Evolutionary conservation across 23 red algal genomes (phyloP).

Genomic region (Gracilariopsis chorda): DNA sequence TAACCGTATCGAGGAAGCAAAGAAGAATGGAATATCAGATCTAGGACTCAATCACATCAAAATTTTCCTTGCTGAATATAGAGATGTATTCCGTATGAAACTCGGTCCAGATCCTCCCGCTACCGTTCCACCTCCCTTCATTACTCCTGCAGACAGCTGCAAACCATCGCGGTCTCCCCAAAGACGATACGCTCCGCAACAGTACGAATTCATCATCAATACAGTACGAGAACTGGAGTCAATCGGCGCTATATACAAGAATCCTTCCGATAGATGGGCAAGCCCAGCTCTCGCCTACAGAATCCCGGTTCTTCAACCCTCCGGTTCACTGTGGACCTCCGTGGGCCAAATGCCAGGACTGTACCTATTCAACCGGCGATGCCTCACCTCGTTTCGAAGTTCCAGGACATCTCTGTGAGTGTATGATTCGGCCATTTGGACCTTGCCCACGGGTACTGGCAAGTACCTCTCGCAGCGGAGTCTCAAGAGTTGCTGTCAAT

Average conservation of each 20-base stretch:
- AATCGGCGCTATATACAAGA: constrained; percentile 10
- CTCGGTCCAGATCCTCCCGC: background rate
- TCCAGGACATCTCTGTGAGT: too few relatives aligned
- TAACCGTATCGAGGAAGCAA: background rate
- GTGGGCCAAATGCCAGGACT: background rate
- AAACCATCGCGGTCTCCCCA: background rate
- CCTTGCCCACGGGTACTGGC: too few relatives aligned
- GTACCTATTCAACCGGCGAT: background rate
- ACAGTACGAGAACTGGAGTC: background rate
- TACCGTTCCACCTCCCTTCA: background rate
- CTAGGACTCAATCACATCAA: background rate
- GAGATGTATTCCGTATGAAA: background rate
- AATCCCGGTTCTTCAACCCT: background rate
- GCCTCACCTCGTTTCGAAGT: background rate
- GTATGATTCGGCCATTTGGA: too few relatives aligned
- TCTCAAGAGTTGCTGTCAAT: constrained; percentile 38
- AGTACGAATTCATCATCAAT: background rate
- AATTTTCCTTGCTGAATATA: background rate
- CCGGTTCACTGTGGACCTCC: constrained; percentile 18
- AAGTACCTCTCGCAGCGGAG: background rate
- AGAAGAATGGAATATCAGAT: background rate
- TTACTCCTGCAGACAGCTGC: background rate
- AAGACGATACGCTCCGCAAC: background rate
- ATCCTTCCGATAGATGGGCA: background rate
- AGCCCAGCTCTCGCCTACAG: background rate